Percentiles rank a stretch among this genome's conserved stretches.
Conservation (phyloP, 352 stramenopile genomes). For the Pilasporangium apinafurcum region DNA sequence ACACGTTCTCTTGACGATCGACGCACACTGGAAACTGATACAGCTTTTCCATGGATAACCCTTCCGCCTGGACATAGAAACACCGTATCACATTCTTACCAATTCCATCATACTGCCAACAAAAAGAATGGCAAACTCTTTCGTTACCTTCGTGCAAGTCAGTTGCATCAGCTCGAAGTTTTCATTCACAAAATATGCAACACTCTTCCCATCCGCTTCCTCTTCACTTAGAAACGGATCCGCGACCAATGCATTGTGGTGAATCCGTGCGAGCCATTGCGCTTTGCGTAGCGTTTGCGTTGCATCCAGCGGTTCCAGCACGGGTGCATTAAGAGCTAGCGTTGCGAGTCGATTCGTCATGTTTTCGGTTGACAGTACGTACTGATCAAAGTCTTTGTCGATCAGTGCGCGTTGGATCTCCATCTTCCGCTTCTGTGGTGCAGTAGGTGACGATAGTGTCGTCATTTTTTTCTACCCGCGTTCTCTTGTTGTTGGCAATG, state of each 20-base stretch:
- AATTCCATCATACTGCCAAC: not conserved
- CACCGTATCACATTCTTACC: not conserved
- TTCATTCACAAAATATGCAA: constrained; percentile 64
- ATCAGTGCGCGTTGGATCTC: constrained; percentile 53
- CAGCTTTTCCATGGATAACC: constrained; percentile 17
- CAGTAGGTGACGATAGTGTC: constrained; percentile 5
- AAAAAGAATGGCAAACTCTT: too few relatives aligned
- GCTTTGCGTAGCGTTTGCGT: constrained; percentile 50
- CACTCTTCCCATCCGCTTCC: constrained; percentile 13
- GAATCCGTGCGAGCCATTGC: constrained; percentile 66
- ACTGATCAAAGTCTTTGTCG: constrained; percentile 78
- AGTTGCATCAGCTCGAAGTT: constrained; percentile 63
- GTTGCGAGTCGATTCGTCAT: constrained; percentile 16
- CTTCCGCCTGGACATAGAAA: constrained; percentile 11
- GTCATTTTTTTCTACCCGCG: too few relatives aligned
- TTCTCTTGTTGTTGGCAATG: not conserved
- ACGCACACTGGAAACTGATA: constrained; percentile 28
- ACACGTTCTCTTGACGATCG: constrained; percentile 49
- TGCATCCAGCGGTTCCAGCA: constrained; percentile 40
- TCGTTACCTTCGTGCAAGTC: constrained; percentile 14
- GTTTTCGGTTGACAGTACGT: constrained; percentile 41
- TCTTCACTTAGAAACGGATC: constrained; percentile 48
- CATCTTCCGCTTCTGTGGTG: constrained; percentile 26
- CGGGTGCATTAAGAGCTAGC: constrained; percentile 18
- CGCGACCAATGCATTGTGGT: constrained; percentile 49